Evolutionary conservation across 2,329 filamentous ascomycete species (phyloP).

Genomic region (Cytospora mali): DNA sequence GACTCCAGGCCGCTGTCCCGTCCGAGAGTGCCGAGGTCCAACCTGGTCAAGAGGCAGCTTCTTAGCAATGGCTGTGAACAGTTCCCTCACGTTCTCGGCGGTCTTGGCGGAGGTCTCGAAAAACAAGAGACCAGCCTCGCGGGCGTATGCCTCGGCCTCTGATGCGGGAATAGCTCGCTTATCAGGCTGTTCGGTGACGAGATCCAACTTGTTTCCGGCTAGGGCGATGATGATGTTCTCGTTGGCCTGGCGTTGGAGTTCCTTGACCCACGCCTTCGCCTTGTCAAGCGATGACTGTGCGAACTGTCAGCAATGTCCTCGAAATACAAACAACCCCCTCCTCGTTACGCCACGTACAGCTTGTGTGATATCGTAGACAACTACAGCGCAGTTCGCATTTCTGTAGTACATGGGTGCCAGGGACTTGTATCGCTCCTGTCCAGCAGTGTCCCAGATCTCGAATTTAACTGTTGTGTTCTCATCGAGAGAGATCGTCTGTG

Average conservation of each 20-base stretch:
- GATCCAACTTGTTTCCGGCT: constrained; percentile 95
- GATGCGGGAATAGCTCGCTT: constrained; percentile 89
- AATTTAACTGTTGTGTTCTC: constrained; percentile 99
- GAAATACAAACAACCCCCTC: background rate
- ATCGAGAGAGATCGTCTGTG: constrained; percentile 97
- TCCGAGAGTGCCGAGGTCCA: constrained; percentile 82
- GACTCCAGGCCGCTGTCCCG: constrained; percentile 62
- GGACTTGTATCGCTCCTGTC: constrained; percentile 98
- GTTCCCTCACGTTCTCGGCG: constrained; percentile 89
- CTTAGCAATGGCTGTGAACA: constrained; percentile 97
- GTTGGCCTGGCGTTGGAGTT: constrained; percentile 97
- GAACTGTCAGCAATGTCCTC: constrained; percentile 32
- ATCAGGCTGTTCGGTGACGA: constrained; percentile 91
- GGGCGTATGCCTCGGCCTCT: constrained; percentile 93
- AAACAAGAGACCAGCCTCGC: constrained; percentile 91
- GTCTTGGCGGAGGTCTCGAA: constrained; percentile 99
- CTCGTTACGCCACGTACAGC: constrained; percentile 67
- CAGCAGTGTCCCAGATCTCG: constrained; percentile 99
- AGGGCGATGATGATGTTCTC: constrained; percentile 99
- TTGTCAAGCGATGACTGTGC: constrained; percentile 91
- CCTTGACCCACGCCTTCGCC: constrained; percentile 99
- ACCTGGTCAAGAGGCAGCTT: constrained; percentile 95
- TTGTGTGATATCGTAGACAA: constrained; percentile 99
- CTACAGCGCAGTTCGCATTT: constrained; percentile 98
- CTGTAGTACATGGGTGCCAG: constrained; percentile 99